These are phyloP conservation scores for Solanum lycopersicoides DNA, from an alignment of 257 asterid genomes.

Conservation along the genomic window DNA sequence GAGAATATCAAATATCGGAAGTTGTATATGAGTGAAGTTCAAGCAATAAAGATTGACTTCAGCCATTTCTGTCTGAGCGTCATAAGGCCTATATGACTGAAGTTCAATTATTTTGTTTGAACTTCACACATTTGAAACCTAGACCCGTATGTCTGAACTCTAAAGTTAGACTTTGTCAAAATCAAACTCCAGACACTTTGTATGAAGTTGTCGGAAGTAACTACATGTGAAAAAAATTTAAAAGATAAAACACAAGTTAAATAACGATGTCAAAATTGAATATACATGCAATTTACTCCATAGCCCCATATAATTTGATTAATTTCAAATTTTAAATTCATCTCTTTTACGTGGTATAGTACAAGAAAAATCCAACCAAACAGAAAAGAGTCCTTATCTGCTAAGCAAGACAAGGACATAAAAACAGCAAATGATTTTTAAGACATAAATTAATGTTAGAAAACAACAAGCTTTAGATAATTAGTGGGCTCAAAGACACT, in stretches of 20 bases:
- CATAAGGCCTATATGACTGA: not conserved
- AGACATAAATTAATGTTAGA: not conserved
- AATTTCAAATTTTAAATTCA: not conserved
- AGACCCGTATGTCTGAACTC: accelerated
- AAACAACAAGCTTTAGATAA: not conserved
- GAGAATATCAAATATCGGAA: not conserved
- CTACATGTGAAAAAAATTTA: not conserved
- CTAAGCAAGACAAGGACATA: not conserved
- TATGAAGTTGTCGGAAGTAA: not conserved
- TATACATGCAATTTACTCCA: not conserved
- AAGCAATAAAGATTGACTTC: not conserved
- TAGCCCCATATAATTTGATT: not conserved
- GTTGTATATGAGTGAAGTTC: not conserved
- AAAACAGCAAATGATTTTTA: not conserved
- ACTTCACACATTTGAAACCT: not conserved
- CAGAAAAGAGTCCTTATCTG: not conserved
- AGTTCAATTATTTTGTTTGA: not conserved
- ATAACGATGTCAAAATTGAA: not conserved
- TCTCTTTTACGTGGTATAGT: accelerated
- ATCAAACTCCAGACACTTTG: not conserved
- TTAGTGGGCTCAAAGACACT: not conserved
- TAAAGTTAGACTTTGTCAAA: not conserved
- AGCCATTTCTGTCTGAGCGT: not conserved
- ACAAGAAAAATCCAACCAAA: not conserved
- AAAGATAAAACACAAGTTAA: not conserved